phyloP scores from a whole-genome alignment of 768 basidiomycete species.

The Cystobasidium ongulense region DNA sequence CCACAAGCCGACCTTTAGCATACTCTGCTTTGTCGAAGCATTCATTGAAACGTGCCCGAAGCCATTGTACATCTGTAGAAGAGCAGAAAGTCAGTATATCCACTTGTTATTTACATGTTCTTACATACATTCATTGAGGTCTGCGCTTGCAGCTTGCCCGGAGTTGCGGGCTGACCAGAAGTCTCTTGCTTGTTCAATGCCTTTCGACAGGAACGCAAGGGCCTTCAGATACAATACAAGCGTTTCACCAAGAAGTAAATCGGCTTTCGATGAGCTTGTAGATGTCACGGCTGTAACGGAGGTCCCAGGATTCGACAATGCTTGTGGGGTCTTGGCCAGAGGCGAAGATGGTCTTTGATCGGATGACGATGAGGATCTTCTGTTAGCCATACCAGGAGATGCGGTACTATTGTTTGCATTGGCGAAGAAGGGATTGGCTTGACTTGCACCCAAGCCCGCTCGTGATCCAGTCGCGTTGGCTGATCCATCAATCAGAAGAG shows the following conservation, averaged over 20 bases:
- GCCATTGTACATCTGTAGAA: conserved; percentile 58
- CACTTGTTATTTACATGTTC: conserved; percentile 43
- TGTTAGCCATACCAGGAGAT: conserved; percentile 35
- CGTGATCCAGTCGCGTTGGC: conserved; percentile 29
- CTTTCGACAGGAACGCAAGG: conserved; percentile 86
- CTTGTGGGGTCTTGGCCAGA: conserved; percentile 21
- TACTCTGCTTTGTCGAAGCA: conserved; percentile 80
- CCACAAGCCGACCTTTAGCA: conserved; percentile 49
- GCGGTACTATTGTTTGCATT: conserved; percentile 28
- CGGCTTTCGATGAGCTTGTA: conserved; percentile 19
- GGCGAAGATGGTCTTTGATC: conserved; percentile 31
- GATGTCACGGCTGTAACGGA: not conserved
- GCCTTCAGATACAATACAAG: conserved; percentile 83
- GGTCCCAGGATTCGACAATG: not conserved
- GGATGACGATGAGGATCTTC: conserved; percentile 42
- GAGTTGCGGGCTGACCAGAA: conserved; percentile 65
- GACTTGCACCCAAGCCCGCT: not conserved
- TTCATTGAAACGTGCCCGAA: conserved; percentile 85
- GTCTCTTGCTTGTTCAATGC: conserved; percentile 63
- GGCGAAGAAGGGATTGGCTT: conserved; percentile 36
- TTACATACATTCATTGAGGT: conserved; percentile 59
- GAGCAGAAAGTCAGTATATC: not conserved
- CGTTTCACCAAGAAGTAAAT: conserved; percentile 51
- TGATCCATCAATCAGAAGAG: conserved; percentile 34
- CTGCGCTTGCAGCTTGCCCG: conserved; percentile 60